phyloP scores from a whole-genome alignment of 106 monocot genomes.

The Allium sativum region DNA sequence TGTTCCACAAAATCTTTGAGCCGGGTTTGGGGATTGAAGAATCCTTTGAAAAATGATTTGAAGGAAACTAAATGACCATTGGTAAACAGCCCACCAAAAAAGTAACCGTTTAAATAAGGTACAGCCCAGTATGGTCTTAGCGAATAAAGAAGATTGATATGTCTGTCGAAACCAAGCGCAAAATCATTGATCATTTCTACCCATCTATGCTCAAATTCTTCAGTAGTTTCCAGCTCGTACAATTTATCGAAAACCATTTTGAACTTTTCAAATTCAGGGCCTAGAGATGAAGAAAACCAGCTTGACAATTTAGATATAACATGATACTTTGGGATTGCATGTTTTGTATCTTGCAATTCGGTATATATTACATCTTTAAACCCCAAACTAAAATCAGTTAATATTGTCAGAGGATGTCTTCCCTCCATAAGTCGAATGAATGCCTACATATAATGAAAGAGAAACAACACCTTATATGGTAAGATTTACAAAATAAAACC shows the following conservation, averaged over 20 bases:
- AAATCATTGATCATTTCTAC: constrained; percentile 45
- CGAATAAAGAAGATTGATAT: constrained; percentile 37
- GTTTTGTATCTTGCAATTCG: constrained; percentile 51
- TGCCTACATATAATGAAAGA: constrained; percentile 18
- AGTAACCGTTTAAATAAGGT: constrained; percentile 56
- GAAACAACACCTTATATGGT: too few species aligned
- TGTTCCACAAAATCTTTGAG: constrained; percentile 76
- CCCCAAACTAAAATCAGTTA: constrained; percentile 50
- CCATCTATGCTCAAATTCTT: constrained; percentile 69
- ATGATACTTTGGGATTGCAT: constrained; percentile 42
- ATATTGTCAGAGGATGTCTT: constrained; percentile 48
- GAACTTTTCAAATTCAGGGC: constrained; percentile 56
- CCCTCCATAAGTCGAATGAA: constrained; percentile 66
- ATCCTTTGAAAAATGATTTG: constrained; percentile 63
- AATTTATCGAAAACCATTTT: constrained; percentile 47
- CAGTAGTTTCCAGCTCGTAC: constrained; percentile 32
- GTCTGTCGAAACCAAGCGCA: constrained; percentile 48
- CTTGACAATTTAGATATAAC: constrained; percentile 46
- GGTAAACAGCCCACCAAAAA: constrained; percentile 54
- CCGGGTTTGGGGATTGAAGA: constrained; percentile 56
- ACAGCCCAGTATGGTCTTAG: constrained; percentile 52
- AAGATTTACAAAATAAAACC: neutral
- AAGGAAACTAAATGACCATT: constrained; percentile 23
- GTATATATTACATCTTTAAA: constrained; percentile 41
- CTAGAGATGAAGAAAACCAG: constrained; percentile 55